phyloP scores from a whole-genome alignment of 2,329 filamentous ascomycete genomes.

The Colletotrichum liriopes region DNA sequence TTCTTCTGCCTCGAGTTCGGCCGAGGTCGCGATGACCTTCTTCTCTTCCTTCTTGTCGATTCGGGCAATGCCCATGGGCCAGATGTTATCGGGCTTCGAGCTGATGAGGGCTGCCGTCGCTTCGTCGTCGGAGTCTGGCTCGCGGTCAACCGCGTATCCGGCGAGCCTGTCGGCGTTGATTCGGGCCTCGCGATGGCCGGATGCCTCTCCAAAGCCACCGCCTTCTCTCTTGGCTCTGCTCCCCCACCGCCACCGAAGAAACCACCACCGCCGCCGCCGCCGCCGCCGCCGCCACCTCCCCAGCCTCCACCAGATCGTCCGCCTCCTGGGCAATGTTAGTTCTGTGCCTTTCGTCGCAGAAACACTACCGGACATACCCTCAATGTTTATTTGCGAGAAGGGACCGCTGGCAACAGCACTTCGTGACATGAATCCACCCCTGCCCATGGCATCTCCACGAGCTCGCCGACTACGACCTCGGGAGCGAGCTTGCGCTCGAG shows the following conservation, averaged over 20 bases:
- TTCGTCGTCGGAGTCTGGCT: conserved; percentile 45
- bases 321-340: conserved; percentile 42
- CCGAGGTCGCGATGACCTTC: conserved; percentile 70
- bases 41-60: conserved; percentile 68
- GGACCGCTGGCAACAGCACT: conserved; percentile 57
- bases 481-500: conserved; percentile 42
- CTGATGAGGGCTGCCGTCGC: conserved; percentile 45
- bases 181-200: conserved; percentile 59
- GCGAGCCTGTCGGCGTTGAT: conserved; percentile 73
- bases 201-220: conserved; percentile 56
- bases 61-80: conserved; percentile 72
- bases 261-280: conserved; percentile 47
- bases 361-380: conserved; percentile 25
- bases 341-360: too few relatives aligned
- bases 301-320: conserved; percentile 37
- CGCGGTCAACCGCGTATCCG: conserved; percentile 53
- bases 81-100: conserved; percentile 47
- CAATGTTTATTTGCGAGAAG: conserved; percentile 51
- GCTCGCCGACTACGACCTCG: conserved; percentile 58
- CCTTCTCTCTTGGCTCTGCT: conserved; percentile 53
- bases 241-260: conserved; percentile 47
- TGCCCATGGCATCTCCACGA: conserved; percentile 62
- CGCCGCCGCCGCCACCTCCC: conserved; percentile 42
- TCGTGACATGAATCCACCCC: conserved; percentile 56
- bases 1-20: conserved; percentile 70